phyloP scores from a whole-genome alignment of 2,329 filamentous ascomycete species.

The Pseudocercospora eumusae region DNA sequence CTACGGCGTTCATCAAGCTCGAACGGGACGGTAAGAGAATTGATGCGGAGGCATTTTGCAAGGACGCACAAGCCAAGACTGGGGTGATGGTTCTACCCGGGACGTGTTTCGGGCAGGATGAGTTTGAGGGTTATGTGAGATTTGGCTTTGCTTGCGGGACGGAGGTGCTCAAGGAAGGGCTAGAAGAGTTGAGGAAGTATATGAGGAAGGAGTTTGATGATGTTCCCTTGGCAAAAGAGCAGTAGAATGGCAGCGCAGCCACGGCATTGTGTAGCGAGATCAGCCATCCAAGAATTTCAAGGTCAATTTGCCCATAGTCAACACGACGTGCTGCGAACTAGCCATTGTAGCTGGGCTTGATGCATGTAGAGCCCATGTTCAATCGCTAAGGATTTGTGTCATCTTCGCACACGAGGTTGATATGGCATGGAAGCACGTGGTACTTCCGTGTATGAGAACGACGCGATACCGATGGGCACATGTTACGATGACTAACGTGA shows the following conservation, averaged over 20 bases:
- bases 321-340: background rate
- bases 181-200: slow-evolving; percentile 59
- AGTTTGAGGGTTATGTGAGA: slow-evolving; percentile 74
- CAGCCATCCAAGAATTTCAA: background rate
- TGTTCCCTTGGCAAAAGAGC: slow-evolving; percentile 39
- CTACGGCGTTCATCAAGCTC: slow-evolving; percentile 76
- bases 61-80: slow-evolving; percentile 65
- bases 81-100: slow-evolving; percentile 77
- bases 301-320: background rate
- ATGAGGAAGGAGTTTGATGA: slow-evolving; percentile 59
- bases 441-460: background rate
- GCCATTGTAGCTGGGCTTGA: background rate
- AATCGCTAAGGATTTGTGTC: background rate
- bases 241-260: background rate
- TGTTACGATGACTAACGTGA: background rate
- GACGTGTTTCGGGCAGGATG: slow-evolving; percentile 68
- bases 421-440: background rate
- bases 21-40: slow-evolving; percentile 61
- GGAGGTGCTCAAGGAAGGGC: slow-evolving; percentile 64
- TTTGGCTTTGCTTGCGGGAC: slow-evolving; percentile 76
- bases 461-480: background rate
- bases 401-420: background rate
- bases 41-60: slow-evolving; percentile 72
- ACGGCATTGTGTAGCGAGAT: background rate
- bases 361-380: background rate